Percentiles rank a stretch among this genome's conserved stretches.
phyloP scores from a whole-genome alignment of 2,329 filamentous ascomycete species.

The Beauveria scarabaeidicola region DNA sequence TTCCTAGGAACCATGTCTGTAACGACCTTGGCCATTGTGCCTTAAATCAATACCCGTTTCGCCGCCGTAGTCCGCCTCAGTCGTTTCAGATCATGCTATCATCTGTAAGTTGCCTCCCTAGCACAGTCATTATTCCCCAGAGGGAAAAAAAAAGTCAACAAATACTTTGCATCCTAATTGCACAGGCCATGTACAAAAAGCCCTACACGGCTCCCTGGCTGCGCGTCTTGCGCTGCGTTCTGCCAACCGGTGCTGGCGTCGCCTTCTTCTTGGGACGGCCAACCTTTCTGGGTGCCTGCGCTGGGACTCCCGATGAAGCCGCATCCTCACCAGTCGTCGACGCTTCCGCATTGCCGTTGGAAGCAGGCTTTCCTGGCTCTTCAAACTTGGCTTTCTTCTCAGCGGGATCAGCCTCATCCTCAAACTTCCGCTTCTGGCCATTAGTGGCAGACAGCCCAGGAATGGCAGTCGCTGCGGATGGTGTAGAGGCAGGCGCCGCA shows the following conservation, averaged over 20 bases:
- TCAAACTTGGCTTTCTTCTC: constrained; percentile 19
- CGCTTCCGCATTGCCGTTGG: constrained; percentile 15
- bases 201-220: constrained; percentile 32
- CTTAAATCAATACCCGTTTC: too few relatives aligned
- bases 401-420: constrained; percentile 18
- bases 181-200: background rate
- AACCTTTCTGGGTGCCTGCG: constrained; percentile 17
- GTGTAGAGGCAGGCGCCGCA: constrained; percentile 4
- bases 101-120: background rate
- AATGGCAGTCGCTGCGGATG: constrained; percentile 1
- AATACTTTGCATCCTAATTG: background rate
- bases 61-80: too few relatives aligned
- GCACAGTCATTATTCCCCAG: background rate
- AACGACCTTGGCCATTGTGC: too few relatives aligned
- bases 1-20: too few relatives aligned
- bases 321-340: background rate
- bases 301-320: background rate
- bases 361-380: constrained; percentile 12
- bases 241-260: constrained; percentile 23
- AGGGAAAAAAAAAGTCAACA: background rate
- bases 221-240: constrained; percentile 33
- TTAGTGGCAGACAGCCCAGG: background rate
- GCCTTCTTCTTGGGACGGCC: constrained; percentile 29
- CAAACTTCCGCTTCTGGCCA: constrained; percentile 34
- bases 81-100: background rate